Conservation (phyloP, 768 basidiomycete species). For the Plicaturopsis crispa region DNA sequence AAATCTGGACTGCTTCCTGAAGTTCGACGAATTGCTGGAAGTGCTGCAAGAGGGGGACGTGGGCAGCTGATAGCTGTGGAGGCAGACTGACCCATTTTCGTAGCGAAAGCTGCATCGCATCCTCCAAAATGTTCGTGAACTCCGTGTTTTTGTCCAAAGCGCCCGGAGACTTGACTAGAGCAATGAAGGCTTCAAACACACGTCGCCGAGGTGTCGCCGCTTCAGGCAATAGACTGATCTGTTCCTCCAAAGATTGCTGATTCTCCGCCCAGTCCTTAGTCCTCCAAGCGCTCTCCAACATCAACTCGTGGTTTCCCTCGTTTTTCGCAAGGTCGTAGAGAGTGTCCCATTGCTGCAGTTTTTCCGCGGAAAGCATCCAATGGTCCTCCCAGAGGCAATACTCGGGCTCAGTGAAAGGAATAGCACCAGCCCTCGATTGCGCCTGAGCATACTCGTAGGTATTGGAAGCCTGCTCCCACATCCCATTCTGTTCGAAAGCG, state of each 20-base stretch:
- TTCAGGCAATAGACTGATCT: slow-evolving; percentile 73
- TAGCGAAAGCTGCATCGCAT: slow-evolving; percentile 93
- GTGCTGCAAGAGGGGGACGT: slow-evolving; percentile 90
- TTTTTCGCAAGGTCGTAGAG: slow-evolving; percentile 84
- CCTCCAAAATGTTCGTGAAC: slow-evolving; percentile 84
- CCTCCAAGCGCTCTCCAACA: slow-evolving; percentile 94
- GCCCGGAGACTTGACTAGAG: slow-evolving; percentile 78
- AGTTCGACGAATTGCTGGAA: slow-evolving; percentile 99
- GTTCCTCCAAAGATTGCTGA: slow-evolving; percentile 70
- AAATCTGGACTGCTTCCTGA: slow-evolving; percentile 92
- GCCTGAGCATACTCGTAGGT: slow-evolving; percentile 88
- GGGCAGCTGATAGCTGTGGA: slow-evolving; percentile 78
- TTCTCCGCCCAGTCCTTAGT: slow-evolving; percentile 87
- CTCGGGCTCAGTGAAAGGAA: slow-evolving; percentile 91
- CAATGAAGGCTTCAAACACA: slow-evolving; percentile 94
- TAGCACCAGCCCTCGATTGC: slow-evolving; percentile 69
- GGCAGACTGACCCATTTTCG: slow-evolving; percentile 95
- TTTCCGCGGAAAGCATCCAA: slow-evolving; percentile 93
- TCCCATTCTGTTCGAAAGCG: slow-evolving; percentile 91
- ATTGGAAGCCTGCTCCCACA: slow-evolving; percentile 90
- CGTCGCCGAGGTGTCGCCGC: slow-evolving; percentile 91
- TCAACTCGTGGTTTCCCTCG: slow-evolving; percentile 86
- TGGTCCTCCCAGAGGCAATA: slow-evolving; percentile 99
- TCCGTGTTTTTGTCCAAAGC: slow-evolving; percentile 80
- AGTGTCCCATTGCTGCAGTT: slow-evolving; percentile 96